Conservation (phyloP, 148 eudicot genomes). For the Spergularia bocconei region DNA sequence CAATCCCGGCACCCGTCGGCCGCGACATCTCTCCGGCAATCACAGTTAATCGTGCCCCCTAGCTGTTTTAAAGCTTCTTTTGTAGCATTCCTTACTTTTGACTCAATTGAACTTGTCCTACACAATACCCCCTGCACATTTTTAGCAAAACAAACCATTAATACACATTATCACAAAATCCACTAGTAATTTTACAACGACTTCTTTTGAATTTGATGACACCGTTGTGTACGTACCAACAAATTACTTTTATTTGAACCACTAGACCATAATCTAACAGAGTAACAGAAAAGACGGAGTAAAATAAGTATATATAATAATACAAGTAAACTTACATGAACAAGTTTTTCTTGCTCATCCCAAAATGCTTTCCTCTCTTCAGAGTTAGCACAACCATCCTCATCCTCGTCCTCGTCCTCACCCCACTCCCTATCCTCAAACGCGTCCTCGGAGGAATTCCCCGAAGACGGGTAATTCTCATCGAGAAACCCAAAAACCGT, state of each 20-base stretch:
- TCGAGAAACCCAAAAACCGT: constrained; percentile 56
- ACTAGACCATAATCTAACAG: neutral
- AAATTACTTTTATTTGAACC: too few relatives aligned
- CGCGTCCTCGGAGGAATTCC: constrained; percentile 23
- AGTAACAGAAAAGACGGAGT: neutral
- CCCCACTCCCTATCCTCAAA: constrained; percentile 25
- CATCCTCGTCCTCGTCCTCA: constrained; percentile 31
- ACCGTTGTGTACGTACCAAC: too few relatives aligned
- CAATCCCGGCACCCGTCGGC: constrained; percentile 51
- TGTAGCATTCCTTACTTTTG: constrained; percentile 48
- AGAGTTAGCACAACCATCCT: neutral
- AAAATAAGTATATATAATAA: too few relatives aligned
- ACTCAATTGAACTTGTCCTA: constrained; percentile 54
- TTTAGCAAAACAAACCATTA: neutral
- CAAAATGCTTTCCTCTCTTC: constrained; percentile 48
- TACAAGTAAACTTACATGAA: constrained; percentile 31
- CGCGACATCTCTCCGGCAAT: constrained; percentile 35
- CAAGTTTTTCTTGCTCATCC: constrained; percentile 42
- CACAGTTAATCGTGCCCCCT: constrained; percentile 36
- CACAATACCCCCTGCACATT: constrained; percentile 49
- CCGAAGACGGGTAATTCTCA: constrained; percentile 13
- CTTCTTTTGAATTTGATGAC: too few relatives aligned
- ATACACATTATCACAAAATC: neutral
- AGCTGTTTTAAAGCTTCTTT: constrained; percentile 57
- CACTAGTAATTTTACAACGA: neutral